A percentile compares a stretch with the other conserved stretches of the same genome.
These are phyloP conservation scores for Sporothrix phasma DNA, from an alignment of 2,329 filamentous ascomycete genomes.

Conservation along the genomic window DNA sequence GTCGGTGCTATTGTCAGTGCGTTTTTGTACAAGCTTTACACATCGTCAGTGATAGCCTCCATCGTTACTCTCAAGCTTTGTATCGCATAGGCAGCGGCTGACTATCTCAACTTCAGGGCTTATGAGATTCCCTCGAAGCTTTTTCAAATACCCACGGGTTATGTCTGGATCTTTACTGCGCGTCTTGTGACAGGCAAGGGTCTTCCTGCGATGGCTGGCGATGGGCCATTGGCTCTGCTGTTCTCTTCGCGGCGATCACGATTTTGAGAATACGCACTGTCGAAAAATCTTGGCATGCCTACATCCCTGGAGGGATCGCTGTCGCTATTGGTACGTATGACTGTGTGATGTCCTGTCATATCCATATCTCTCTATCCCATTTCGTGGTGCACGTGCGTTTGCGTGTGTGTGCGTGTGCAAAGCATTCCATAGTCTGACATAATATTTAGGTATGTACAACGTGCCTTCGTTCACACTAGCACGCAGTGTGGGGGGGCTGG, in stretches of 20 bases:
- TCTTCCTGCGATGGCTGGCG: conserved; percentile 69
- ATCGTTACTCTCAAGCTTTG: too few relatives aligned
- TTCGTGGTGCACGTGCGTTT: too few relatives aligned
- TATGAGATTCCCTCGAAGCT: conserved; percentile 81
- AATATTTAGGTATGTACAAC: conserved; percentile 75
- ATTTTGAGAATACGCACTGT: conserved; percentile 52
- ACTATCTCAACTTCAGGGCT: conserved; percentile 40
- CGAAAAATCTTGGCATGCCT: conserved; percentile 56
- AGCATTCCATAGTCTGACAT: background rate
- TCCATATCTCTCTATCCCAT: too few relatives aligned
- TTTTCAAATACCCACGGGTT: conserved; percentile 89
- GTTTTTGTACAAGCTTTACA: conserved; percentile 81
- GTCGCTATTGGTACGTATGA: conserved; percentile 69
- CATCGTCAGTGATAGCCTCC: conserved; percentile 37
- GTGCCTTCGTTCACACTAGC: conserved; percentile 92
- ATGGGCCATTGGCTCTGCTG: conserved; percentile 69
- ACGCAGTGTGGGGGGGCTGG: conserved; percentile 65
- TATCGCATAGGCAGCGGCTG: background rate
- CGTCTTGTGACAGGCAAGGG: conserved; percentile 86
- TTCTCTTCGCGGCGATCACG: conserved; percentile 64
- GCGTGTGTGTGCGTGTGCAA: too few relatives aligned
- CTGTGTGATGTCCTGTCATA: conserved; percentile 14
- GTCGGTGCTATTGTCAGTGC: conserved; percentile 80
- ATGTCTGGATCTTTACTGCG: conserved; percentile 96
- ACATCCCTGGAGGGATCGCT: conserved; percentile 84